A percentile compares a stretch with the other conserved stretches of the same genome.
Conservation (phyloP, 2,329 filamentous ascomycete species). For the Exophiala spinifera region DNA sequence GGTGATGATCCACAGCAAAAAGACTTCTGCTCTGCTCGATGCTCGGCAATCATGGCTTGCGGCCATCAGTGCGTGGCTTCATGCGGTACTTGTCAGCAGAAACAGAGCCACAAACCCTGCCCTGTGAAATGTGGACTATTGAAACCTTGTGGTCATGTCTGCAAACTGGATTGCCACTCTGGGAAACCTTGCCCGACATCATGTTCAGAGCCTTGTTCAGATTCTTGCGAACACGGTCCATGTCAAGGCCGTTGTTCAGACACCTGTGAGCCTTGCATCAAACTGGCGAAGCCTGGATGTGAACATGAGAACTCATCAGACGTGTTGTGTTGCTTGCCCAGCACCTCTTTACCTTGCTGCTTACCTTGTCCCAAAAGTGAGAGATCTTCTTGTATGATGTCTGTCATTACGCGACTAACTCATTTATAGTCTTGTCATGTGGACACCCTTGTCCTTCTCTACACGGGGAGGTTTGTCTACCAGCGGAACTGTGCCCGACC, state of each 20-base stretch:
- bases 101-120: slow-evolving; percentile 10
- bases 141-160: slow-evolving; percentile 23
- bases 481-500: slow-evolving; percentile 15
- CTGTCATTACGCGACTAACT: background rate
- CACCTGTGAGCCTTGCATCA: slow-evolving; percentile 26
- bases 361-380: slow-evolving; percentile 11
- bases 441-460: slow-evolving; percentile 25
- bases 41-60: slow-evolving; percentile 21
- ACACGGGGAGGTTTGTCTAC: slow-evolving; percentile 20
- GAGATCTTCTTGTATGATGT: background rate
- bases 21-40: slow-evolving; percentile 13
- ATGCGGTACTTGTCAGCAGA: slow-evolving; percentile 11
- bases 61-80: slow-evolving; percentile 24
- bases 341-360: slow-evolving; percentile 15
- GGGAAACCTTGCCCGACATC: slow-evolving; percentile 21
- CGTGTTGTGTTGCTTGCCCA: slow-evolving; percentile 25
- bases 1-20: slow-evolving; percentile 11
- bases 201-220: slow-evolving; percentile 24
- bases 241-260: slow-evolving; percentile 25
- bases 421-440: slow-evolving; percentile 13
- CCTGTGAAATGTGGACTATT: slow-evolving; percentile 7
- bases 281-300: slow-evolving; percentile 8
- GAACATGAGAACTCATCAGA: slow-evolving; percentile 11
- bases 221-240: slow-evolving; percentile 24
- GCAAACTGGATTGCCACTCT: slow-evolving; percentile 24